These are phyloP conservation scores for Corinectria fuckeliana DNA, from an alignment of 2,329 filamentous ascomycete species.

Conservation along the genomic window DNA sequence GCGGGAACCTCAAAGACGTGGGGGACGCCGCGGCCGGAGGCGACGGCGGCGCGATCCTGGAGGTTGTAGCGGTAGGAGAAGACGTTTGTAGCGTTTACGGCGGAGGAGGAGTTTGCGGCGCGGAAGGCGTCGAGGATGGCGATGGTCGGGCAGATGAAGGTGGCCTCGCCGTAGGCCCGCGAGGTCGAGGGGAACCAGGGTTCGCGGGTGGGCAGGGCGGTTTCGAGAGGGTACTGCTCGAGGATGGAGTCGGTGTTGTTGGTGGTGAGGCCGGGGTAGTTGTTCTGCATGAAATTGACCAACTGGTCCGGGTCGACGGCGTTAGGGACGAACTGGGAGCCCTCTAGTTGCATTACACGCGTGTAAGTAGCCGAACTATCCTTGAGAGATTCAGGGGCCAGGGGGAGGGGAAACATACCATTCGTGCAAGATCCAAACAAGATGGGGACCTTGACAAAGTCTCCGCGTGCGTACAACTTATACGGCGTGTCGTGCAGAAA, in stretches of 20 bases:
- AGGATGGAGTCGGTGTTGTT: slow-evolving; percentile 46
- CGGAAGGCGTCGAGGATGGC: slow-evolving; percentile 47
- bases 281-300: slow-evolving; percentile 51
- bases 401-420: slow-evolving; percentile 40
- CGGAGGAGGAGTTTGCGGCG: slow-evolving; percentile 20
- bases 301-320: slow-evolving; percentile 45
- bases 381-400: not conserved
- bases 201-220: slow-evolving; percentile 46
- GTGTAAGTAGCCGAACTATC: slow-evolving; percentile 14
- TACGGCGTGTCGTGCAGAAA: slow-evolving; percentile 52
- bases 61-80: slow-evolving; percentile 61
- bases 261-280: slow-evolving; percentile 52
- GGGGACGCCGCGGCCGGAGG: slow-evolving; percentile 52
- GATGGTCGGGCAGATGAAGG: slow-evolving; percentile 53
- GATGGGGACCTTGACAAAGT: slow-evolving; percentile 53
- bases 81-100: slow-evolving; percentile 29
- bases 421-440: slow-evolving; percentile 53
- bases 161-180: slow-evolving; percentile 53
- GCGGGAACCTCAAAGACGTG: slow-evolving; percentile 57
- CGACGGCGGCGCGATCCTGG: slow-evolving; percentile 44
- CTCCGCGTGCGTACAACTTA: slow-evolving; percentile 46
- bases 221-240: slow-evolving; percentile 47
- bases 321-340: slow-evolving; percentile 52
- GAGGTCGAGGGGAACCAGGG: slow-evolving; percentile 53
- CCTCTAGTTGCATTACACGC: slow-evolving; percentile 44